A percentile compares a stretch with the other conserved stretches of the same genome.
Evolutionary conservation across 139 green algal genomes (phyloP).

Genomic region (Picochlorum sp.): DNA sequence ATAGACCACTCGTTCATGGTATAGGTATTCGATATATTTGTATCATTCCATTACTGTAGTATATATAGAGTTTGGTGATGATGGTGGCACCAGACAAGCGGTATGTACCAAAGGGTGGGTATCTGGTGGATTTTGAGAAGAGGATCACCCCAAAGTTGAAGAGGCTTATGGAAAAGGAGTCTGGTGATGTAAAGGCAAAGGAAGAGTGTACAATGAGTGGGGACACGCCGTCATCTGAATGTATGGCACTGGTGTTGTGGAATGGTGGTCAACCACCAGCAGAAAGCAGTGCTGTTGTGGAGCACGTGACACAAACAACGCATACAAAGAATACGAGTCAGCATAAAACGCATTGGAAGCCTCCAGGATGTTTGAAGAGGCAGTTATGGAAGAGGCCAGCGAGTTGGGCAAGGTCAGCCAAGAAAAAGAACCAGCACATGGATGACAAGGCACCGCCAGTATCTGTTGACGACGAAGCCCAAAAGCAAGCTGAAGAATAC

Average conservation of each 20-base stretch:
- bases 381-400: background rate
- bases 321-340: background rate
- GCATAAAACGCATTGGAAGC: background rate
- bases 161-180: no score
- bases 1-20: background rate
- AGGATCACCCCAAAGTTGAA: background rate
- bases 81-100: constrained; percentile 8
- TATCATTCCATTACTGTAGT: no score
- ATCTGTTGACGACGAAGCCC: background rate
- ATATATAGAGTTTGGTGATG: background rate
- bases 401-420: background rate
- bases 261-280: no score
- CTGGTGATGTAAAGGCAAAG: no score
- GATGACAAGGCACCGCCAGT: background rate
- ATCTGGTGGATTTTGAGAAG: constrained; percentile 22
- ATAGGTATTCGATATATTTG: no score
- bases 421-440: background rate
- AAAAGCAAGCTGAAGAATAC: background rate
- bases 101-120: constrained; percentile 39
- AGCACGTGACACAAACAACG: no score
- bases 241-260: no score
- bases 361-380: background rate
- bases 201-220: no score
- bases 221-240: no score
- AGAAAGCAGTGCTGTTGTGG: no score